Conservation (phyloP, 345 rosid species). For the Sisymbrium irio region DNA sequence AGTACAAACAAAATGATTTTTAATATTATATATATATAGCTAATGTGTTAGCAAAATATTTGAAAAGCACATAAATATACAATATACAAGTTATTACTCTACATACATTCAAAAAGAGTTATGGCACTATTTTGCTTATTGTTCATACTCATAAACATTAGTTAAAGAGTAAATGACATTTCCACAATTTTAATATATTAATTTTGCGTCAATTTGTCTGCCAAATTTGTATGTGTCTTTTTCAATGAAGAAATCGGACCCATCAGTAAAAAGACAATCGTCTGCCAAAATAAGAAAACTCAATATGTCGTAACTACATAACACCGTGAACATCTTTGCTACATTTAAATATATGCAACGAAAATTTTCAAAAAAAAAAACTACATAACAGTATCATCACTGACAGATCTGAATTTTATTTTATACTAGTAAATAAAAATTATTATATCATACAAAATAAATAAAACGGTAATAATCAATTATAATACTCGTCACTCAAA, state of each 20-base stretch:
- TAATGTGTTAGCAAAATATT: too few species aligned
- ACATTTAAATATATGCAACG: too few species aligned
- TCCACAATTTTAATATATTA: background rate
- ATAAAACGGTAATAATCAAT: slow-evolving; percentile 22
- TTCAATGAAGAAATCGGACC: slow-evolving; percentile 24
- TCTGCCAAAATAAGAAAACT: slow-evolving; percentile 7
- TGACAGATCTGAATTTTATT: slow-evolving; percentile 2
- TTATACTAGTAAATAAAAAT: background rate
- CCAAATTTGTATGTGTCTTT: background rate
- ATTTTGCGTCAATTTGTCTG: background rate
- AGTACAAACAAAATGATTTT: too few species aligned
- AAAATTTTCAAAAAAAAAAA: too few species aligned
- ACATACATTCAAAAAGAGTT: too few species aligned
- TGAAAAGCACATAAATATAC: too few species aligned
- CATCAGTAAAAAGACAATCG: too few species aligned
- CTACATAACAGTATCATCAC: slow-evolving; percentile 20
- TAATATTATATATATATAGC: too few species aligned
- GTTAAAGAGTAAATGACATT: background rate
- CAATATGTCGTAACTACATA: slow-evolving; percentile 8
- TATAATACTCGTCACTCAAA: slow-evolving; percentile 19
- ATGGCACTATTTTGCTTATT: too few species aligned
- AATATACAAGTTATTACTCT: too few species aligned
- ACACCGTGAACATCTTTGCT: too few species aligned
- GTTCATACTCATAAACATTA: too few species aligned
- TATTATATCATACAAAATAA: slow-evolving; percentile 6